Base-by-base conservation (phyloP, 2,329 filamentous ascomycete genomes). In the Arthrinium puccinioides region DNA sequence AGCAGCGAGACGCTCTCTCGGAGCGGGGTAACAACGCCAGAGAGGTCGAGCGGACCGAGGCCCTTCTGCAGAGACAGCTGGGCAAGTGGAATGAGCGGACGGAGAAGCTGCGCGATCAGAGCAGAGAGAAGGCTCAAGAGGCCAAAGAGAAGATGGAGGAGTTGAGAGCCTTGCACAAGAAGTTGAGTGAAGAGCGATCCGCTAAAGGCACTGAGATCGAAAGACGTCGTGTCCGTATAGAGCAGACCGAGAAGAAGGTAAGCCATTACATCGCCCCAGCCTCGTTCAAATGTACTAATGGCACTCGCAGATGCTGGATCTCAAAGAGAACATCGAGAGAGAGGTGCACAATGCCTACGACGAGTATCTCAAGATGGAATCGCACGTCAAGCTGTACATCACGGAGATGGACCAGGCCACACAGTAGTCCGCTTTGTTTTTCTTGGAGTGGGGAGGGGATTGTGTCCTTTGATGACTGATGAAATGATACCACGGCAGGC, bases 241-340 rank as follows among this genome's bases (percentile, higher is more conserved):
- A 98, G 64, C 88, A 96, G 67, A 95, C 87, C 8, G 90, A 97
- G 74, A 97, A 97, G 69, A 97, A 97, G 85, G 88, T 88, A 69
- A 51, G 69, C 55, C 20, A 41, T 6, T n/a, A n/a, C n/a, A n/a
- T n/a, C n/a, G n/a, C n/a, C n/a, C 11, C 14, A 15, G 18, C 13
- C 18, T 6, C 13, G 15, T 21, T 11, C 13, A 15, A 7, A n/a
- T 21, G 42, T 51, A 46, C 56, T 54, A 42, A 55, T 41, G 31
- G 39, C 1, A 27, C n/a, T 6, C 26, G 37, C 45, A 96, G 89
- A 98, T 97, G 90, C 80, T 84, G 32, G 92, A 98, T 61, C 73
- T 98, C 49, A 97, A 96, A 57, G 92, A 97, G 59, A 94, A 92
- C 52, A 95, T 98, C 45, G 90, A 97, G 57, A 89, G 83, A 44